A percentile compares a stretch with the other conserved stretches of the same genome.
Evolutionary conservation across 257 asterid species (phyloP).

Genomic region (Solanum bukasovii): DNA sequence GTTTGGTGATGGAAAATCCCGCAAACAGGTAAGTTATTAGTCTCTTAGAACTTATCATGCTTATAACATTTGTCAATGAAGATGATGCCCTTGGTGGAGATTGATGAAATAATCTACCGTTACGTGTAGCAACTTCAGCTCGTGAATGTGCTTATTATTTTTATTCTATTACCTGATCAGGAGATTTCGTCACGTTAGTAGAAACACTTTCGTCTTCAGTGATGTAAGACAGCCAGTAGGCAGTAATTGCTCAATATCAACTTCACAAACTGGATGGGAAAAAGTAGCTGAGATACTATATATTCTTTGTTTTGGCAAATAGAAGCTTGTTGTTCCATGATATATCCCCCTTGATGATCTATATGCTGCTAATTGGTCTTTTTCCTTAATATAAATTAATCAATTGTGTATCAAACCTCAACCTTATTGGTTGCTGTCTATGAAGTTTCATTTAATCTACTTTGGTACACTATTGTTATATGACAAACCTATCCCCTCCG

Average conservation of each 20-base stretch:
- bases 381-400: background rate
- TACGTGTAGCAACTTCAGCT: background rate
- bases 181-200: background rate
- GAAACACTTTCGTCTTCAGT: background rate
- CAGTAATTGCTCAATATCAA: background rate
- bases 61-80: background rate
- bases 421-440: background rate
- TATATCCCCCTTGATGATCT: background rate
- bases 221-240: background rate
- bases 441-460: background rate
- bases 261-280: background rate
- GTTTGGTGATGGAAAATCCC: constrained; percentile 69
- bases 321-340: background rate
- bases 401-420: background rate
- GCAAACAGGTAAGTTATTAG: constrained; percentile 55
- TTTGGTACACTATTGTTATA: background rate
- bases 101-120: background rate
- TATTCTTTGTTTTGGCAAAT: background rate
- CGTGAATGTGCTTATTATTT: background rate
- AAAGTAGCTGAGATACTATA: background rate
- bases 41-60: background rate
- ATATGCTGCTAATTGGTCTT: background rate
- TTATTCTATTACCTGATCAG: background rate
- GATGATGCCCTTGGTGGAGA: background rate
- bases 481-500: background rate